These are phyloP conservation scores for Ettlia oleoabundans DNA, from an alignment of 139 green algal species.

Conservation along the genomic window DNA sequence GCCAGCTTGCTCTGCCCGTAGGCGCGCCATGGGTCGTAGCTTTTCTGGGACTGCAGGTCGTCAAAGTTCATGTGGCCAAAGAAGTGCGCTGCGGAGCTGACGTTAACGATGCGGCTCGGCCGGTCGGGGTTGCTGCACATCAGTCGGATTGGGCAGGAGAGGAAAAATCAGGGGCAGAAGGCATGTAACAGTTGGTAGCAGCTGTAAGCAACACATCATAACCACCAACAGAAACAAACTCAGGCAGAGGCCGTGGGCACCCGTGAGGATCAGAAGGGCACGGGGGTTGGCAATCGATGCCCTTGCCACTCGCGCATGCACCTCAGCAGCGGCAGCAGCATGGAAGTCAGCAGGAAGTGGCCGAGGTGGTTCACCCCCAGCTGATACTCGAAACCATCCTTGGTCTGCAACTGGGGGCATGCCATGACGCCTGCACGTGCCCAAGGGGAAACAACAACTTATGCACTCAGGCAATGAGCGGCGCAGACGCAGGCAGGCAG, in stretches of 20 bases:
- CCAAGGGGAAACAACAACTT: too few relatives aligned
- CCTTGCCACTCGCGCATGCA: constrained; percentile 5
- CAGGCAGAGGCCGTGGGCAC: background rate
- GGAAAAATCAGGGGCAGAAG: background rate
- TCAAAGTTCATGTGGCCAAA: constrained; percentile 81
- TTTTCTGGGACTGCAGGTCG: constrained; percentile 62
- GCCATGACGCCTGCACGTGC: constrained; percentile 85
- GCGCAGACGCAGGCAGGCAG: background rate
- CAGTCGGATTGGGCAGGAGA: background rate
- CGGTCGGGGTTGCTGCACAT: background rate
- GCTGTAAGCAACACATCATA: too few relatives aligned
- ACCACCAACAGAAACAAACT: too few relatives aligned
- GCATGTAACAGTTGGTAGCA: background rate
- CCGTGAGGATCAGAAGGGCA: background rate
- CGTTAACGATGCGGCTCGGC: constrained; percentile 77
- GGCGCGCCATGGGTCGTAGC: constrained; percentile 59
- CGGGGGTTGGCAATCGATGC: too few relatives aligned
- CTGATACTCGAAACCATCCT: constrained; percentile 82
- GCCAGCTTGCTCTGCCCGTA: constrained; percentile 89
- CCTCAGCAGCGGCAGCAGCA: constrained; percentile 71
- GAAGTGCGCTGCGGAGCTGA: constrained; percentile 78
- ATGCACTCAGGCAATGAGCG: background rate
- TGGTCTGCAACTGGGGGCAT: constrained; percentile 67
- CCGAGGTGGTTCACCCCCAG: constrained; percentile 75
- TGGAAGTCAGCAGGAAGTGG: constrained; percentile 79